Conservation (phyloP, 225 moss, liverwort and hornwort species). For the Ulota crispa region DNA sequence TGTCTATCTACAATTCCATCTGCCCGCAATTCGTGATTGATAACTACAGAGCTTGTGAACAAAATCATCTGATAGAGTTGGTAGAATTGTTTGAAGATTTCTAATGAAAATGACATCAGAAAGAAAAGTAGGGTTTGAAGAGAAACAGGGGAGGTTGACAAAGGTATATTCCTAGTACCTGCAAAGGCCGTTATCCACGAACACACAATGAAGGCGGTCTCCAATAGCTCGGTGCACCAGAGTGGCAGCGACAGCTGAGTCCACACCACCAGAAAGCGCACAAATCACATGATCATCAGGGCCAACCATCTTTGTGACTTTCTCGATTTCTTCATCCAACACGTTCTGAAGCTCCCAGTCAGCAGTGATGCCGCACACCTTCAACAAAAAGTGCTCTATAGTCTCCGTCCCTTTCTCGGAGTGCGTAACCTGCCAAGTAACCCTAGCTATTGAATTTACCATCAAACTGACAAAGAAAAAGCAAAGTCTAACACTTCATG, state of each 20-base stretch:
- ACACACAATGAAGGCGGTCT: slow-evolving; percentile 76
- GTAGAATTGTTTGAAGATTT: neutral
- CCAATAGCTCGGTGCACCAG: slow-evolving; percentile 83
- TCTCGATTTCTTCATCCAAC: slow-evolving; percentile 63
- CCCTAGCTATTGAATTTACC: neutral
- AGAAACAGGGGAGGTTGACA: neutral
- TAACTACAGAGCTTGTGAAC: neutral
- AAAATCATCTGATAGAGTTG: neutral
- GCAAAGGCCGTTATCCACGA: slow-evolving; percentile 83
- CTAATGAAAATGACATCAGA: neutral
- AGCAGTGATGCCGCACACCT: slow-evolving; percentile 62
- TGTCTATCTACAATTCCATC: neutral
- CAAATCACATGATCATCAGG: slow-evolving; percentile 70
- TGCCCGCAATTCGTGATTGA: neutral
- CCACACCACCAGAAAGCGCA: slow-evolving; percentile 88
- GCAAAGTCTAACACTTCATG: no score
- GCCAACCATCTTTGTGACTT: slow-evolving; percentile 53
- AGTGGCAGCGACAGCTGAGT: slow-evolving; percentile 80
- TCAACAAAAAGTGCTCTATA: slow-evolving; percentile 59
- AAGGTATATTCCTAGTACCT: slow-evolving; percentile 30
- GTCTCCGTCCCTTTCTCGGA: slow-evolving; percentile 75
- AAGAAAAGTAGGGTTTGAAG: neutral
- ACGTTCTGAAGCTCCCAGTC: slow-evolving; percentile 87
- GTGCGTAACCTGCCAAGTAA: slow-evolving; percentile 65
- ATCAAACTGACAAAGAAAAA: neutral